phyloP scores from a whole-genome alignment of 345 rosid species.

The Orychophragmus violaceus region DNA sequence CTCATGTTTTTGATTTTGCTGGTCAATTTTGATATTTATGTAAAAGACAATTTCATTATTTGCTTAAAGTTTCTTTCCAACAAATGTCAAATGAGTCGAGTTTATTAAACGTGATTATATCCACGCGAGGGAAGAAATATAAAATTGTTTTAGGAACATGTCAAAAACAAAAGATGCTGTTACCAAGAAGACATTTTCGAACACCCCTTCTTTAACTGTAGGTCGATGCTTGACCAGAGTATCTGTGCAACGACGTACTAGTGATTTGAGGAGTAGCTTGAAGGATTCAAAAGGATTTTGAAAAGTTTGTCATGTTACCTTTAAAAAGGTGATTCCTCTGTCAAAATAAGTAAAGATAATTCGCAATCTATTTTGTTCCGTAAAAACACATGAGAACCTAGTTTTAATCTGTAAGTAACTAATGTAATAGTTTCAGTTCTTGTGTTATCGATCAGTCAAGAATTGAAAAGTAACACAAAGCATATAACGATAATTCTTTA shows the following conservation, averaged over 20 bases:
- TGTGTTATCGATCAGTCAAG: background rate
- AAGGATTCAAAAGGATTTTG: background rate
- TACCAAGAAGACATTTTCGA: background rate
- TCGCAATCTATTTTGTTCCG: background rate
- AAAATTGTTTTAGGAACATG: background rate
- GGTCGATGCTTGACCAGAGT: background rate
- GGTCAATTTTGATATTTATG: background rate
- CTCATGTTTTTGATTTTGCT: background rate
- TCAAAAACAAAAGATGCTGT: background rate
- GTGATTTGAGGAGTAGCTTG: background rate
- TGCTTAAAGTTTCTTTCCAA: background rate
- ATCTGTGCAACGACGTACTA: background rate
- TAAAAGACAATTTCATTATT: background rate
- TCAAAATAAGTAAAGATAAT: background rate
- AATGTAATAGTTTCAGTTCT: background rate
- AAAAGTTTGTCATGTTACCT: background rate
- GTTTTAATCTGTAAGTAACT: background rate
- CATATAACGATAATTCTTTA: background rate
- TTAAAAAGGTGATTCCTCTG: background rate
- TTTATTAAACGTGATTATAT: background rate
- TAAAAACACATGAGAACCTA: background rate
- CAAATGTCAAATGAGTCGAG: background rate
- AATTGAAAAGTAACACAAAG: background rate
- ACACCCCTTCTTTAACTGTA: background rate
- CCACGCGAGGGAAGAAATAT: background rate